Evolutionary conservation across 1,284 basidiomycete genomes (phyloP).

Genomic region (Cutaneotrichosporon curvatum): DNA sequence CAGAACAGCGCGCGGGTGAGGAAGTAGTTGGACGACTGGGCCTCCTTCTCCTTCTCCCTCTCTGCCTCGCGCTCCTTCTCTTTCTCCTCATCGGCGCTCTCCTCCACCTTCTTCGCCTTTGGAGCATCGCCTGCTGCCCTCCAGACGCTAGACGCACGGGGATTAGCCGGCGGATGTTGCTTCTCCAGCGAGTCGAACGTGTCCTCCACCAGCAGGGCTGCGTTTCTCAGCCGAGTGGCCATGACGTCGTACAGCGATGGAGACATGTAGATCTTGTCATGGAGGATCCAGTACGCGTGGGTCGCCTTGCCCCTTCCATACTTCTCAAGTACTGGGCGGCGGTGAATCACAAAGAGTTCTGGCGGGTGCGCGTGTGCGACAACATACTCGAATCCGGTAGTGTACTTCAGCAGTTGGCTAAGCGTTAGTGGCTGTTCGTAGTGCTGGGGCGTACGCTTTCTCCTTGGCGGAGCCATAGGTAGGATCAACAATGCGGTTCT

Average conservation of each 20-base stretch:
- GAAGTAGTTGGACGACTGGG: neutral
- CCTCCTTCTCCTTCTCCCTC: neutral
- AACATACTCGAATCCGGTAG: slow-evolving; percentile 40
- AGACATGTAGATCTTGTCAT: slow-evolving; percentile 38
- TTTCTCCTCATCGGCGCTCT: neutral
- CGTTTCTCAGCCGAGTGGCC: slow-evolving; percentile 25
- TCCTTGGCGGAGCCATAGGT: slow-evolving; percentile 38
- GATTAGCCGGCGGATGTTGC: slow-evolving; percentile 35
- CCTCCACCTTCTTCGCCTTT: neutral
- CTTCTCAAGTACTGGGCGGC: slow-evolving; percentile 25
- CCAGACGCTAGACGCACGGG: slow-evolving; percentile 33
- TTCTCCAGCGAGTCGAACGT: slow-evolving; percentile 30
- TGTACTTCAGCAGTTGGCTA: slow-evolving; percentile 33
- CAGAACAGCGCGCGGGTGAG: slow-evolving; percentile 33
- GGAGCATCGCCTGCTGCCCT: slow-evolving; percentile 12
- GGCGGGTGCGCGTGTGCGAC: slow-evolving; percentile 37
- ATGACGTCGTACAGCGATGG: slow-evolving; percentile 35
- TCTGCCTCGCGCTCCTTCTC: neutral
- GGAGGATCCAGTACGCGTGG: slow-evolving; percentile 36
- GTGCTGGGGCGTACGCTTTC: slow-evolving; percentile 24
- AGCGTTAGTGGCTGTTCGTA: neutral
- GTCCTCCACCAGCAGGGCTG: slow-evolving; percentile 27
- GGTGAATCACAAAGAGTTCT: slow-evolving; percentile 37
- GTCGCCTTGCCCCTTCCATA: slow-evolving; percentile 25
- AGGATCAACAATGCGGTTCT: slow-evolving; percentile 33